Evolutionary conservation across 169 alveolate genomes (phyloP).

Genomic region (Cryptosporidium muris): DNA sequence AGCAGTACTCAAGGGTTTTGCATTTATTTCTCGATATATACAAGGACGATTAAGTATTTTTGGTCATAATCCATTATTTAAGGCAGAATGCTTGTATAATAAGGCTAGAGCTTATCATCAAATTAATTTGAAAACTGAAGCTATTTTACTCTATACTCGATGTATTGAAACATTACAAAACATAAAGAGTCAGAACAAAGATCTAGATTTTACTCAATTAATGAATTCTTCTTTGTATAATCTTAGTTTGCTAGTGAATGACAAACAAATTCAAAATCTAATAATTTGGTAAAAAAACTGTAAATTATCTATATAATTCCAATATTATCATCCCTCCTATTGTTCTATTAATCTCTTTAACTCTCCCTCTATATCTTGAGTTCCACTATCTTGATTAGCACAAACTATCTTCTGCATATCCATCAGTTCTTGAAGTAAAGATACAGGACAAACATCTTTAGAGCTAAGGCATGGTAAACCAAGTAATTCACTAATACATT

Average conservation of each 20-base stretch:
- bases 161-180: constrained; percentile 12
- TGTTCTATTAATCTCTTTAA: neutral
- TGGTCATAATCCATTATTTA: constrained; percentile 7
- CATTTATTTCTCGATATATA: constrained; percentile 36
- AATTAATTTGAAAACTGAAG: constrained; percentile 44
- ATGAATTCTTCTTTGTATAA: no score
- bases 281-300: constrained; percentile 16
- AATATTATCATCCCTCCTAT: neutral
- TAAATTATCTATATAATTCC: no score
- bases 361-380: neutral
- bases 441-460: constrained; percentile 31
- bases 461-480: constrained; percentile 52
- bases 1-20: constrained; percentile 54
- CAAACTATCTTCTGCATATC: neutral
- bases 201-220: no score
- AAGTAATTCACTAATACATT: constrained; percentile 47
- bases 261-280: neutral
- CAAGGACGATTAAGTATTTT: constrained; percentile 43
- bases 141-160: constrained; percentile 16
- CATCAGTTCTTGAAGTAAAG: constrained; percentile 27
- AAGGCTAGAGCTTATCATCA: constrained; percentile 69
- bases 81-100: constrained; percentile 60
- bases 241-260: no score
- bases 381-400: neutral
- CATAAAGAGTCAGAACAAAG: no score